These are phyloP conservation scores for Fraxinus angustifolia DNA, from an alignment of 305 asterid genomes.

Conservation along the genomic window DNA sequence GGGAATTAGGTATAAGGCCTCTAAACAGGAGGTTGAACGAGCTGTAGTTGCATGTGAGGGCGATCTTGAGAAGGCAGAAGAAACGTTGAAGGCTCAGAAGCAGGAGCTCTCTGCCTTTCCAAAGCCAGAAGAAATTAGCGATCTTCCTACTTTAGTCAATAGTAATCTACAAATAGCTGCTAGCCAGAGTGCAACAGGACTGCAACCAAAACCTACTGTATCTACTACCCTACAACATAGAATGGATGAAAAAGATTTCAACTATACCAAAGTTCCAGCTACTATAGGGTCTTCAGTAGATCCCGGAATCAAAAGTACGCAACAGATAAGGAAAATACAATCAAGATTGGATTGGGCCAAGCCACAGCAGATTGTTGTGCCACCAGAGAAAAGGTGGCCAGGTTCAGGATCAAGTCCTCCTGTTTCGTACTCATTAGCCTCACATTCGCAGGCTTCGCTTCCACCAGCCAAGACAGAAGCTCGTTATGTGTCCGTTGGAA, in stretches of 20 bases:
- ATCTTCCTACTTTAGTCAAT: conserved; percentile 22
- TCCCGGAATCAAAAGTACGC: conserved; percentile 40
- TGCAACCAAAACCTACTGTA: not conserved
- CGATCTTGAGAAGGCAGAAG: not conserved
- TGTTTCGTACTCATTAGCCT: conserved; percentile 46
- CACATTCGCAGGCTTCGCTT: conserved; percentile 55
- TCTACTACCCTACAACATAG: not conserved
- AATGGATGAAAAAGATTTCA: not conserved
- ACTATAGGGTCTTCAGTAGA: conserved; percentile 35
- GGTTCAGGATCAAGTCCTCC: conserved; percentile 51
- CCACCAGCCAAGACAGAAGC: conserved; percentile 56
- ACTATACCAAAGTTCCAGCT: not conserved
- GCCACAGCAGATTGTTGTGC: conserved; percentile 42
- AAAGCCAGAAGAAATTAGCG: not conserved
- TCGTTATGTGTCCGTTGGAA: conserved; percentile 44
- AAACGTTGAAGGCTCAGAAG: not conserved
- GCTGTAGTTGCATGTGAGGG: not conserved
- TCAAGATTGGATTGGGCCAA: conserved; percentile 67
- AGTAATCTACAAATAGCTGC: not conserved
- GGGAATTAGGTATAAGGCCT: not conserved
- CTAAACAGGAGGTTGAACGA: not conserved
- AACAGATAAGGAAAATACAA: conserved; percentile 46
- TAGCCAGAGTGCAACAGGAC: not conserved
- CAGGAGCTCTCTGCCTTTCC: not conserved
- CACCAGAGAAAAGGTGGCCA: conserved; percentile 56